Evolutionary conservation across 495 filamentous ascomycete species (phyloP), one percentile per base, ranked within the genome.

Genomic region (Polyplosphaeria fusca): DNA sequence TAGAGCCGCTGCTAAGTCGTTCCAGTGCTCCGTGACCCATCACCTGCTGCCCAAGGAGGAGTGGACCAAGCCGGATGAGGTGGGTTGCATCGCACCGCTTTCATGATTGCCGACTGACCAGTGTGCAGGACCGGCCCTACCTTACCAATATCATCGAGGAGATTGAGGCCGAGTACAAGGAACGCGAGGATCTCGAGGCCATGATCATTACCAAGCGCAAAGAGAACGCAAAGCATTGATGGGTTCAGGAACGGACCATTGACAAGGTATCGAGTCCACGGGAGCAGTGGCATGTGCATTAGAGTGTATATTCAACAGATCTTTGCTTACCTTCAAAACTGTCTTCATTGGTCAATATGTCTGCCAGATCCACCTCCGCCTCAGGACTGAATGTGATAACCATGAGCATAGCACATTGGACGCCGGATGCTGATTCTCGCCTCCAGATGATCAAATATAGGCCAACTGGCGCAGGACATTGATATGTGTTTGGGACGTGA

Each of bases 171-270:
- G 91, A 95, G 79, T 70, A 74, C 55, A 82, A 82, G 69, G 93
- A 98, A 79, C 81, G 86, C 67, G 77, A 77, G 43, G 88, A 91
- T 65, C 76, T 98, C 65, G 91, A 97, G 73, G 80, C 84, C 61
- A 78, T 96, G 78, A 75, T 84, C 52, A 70, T 92, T 24, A 25
- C 4, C 16, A 69, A 67, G 52, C 57, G 59, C 18, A 49, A 59
- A 16, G 43, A 41, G 51, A 51, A 50, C 27, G 55, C 63, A 47
- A 70, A 37, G 30, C 48, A 63, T 25, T 58, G 40, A 43, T 23
- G 25, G 11, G 35, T 39, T 9, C 5, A 26, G 41, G 24, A 23
- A n/a, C 47, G 46, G 30, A 57, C 23, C 51, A 51, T 50, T 32
- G 40, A 26, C 28, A 42, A 14, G 19, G 5, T n/a, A 5, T 42